phyloP scores from a whole-genome alignment of 2,329 filamentous ascomycete species.

The Colletotrichum horii region DNA sequence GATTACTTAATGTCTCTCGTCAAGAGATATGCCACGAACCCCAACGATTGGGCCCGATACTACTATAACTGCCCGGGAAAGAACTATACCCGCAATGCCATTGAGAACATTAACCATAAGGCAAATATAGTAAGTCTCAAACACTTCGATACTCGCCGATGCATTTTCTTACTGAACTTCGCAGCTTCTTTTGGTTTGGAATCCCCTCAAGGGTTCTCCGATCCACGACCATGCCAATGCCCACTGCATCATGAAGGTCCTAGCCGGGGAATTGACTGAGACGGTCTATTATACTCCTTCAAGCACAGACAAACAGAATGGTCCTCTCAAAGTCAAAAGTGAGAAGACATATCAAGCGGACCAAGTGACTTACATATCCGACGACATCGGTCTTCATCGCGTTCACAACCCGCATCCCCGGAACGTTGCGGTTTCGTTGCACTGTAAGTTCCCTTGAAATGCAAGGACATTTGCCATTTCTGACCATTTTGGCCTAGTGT shows the following conservation, averaged over 20 bases:
- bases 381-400: background rate
- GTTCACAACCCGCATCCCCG: background rate
- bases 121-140: background rate
- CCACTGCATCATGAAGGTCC: background rate
- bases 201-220: background rate
- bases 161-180: background rate
- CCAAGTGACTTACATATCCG: background rate
- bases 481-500: background rate
- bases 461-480: accelerated
- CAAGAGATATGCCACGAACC: background rate
- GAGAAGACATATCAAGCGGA: background rate
- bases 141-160: accelerated
- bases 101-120: background rate
- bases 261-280: background rate
- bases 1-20: background rate
- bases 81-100: background rate
- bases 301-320: background rate
- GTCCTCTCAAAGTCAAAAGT: background rate
- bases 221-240: background rate
- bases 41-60: background rate
- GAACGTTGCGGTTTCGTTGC: background rate
- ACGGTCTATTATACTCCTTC: background rate
- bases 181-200: background rate
- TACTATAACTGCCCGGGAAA: background rate
- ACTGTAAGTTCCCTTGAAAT: background rate